Percentiles rank a stretch among this genome's conserved stretches.
Conservation (phyloP, 2,329 filamentous ascomycete genomes). For the Phialophora tarda region DNA sequence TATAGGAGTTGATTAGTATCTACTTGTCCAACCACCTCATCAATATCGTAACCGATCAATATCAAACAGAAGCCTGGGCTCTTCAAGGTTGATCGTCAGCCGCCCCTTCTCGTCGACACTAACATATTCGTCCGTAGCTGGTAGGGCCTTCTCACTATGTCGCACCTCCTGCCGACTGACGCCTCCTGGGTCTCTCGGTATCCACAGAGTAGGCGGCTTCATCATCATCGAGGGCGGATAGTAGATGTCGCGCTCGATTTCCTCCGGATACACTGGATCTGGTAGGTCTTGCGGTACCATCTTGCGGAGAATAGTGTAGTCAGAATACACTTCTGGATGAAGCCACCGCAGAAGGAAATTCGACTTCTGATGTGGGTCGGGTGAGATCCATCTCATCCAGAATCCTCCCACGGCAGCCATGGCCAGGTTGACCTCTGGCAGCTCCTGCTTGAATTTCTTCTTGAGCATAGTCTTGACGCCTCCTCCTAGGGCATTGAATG, state of each 20-base stretch:
- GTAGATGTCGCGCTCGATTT: constrained; percentile 70
- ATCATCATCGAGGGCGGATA: constrained; percentile 71
- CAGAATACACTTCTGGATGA: constrained; percentile 34
- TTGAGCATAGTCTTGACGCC: constrained; percentile 23
- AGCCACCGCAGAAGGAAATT: constrained; percentile 49
- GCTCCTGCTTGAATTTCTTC: constrained; percentile 28
- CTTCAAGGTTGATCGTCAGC: constrained; percentile 30
- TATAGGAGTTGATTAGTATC: not conserved
- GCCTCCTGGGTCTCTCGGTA: constrained; percentile 75
- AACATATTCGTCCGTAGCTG: constrained; percentile 33
- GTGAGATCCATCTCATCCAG: constrained; percentile 32
- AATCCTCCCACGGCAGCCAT: constrained; percentile 18
- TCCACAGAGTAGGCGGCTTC: constrained; percentile 73
- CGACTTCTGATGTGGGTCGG: constrained; percentile 25
- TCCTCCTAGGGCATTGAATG: constrained; percentile 24
- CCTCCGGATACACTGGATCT: constrained; percentile 64
- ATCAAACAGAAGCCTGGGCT: constrained; percentile 27
- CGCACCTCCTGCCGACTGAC: constrained; percentile 79
- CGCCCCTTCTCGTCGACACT: constrained; percentile 29
- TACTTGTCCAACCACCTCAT: constrained; percentile 2
- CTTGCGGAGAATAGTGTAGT: constrained; percentile 30
- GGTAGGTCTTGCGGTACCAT: constrained; percentile 35
- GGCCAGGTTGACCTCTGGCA: constrained; percentile 21
- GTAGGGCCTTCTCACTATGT: constrained; percentile 51
- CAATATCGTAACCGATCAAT: constrained; percentile 30